Evolutionary conservation across 2,329 filamentous ascomycete genomes (phyloP), one percentile per base, ranked within the genome.

Genomic region (Colletotrichum eremochloae): DNA sequence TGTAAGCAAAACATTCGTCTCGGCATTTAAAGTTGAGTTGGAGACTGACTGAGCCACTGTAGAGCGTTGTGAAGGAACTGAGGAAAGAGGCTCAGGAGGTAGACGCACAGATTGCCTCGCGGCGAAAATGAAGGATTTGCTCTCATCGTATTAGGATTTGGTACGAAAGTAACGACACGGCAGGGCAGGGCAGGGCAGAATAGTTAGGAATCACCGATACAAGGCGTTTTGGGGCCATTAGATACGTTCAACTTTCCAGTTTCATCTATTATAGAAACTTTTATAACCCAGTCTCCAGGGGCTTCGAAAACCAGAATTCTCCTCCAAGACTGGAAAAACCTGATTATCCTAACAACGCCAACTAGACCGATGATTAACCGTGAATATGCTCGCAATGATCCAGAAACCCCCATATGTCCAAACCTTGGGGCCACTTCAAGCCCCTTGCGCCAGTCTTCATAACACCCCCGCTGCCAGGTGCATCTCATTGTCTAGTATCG

Each of bases 61-160:
- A 91, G 89, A 85, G 85, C 77, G 88, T 90, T 50, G 85, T 91
- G 68, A 89, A 89, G 77, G 89, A 90, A 76, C 81, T 91, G 65
- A 84, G 89, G 40, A 86, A 86, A 74, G 87, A 90, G 73, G 86
- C 86, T 14, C 87, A 88, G 74, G 84, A 85, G 66, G 82, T 83
- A 20, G 83, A 88, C 70, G 81, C 85, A 31, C 79, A 84, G 63
- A 77, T 80, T 18, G 80, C 81, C 5, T 74, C 77, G 3, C 77
- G 78, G 31, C 75, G 76, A 80, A 64, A 74, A 72, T 71, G 36
- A 73, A 38, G 18, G 29, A n/a, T 36, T 29, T 12, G 24, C 11
- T 33, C 4, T 31, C 15, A 42, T 18, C 6, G 3, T 40, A n/a
- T 9, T 4, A 46, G 4, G 29, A 29, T 29, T 40, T 14, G 24